Percentiles rank a stretch among this genome's conserved stretches.
Conservation (phyloP, 768 basidiomycete species). For the Leucosporidium creatinivorum region DNA sequence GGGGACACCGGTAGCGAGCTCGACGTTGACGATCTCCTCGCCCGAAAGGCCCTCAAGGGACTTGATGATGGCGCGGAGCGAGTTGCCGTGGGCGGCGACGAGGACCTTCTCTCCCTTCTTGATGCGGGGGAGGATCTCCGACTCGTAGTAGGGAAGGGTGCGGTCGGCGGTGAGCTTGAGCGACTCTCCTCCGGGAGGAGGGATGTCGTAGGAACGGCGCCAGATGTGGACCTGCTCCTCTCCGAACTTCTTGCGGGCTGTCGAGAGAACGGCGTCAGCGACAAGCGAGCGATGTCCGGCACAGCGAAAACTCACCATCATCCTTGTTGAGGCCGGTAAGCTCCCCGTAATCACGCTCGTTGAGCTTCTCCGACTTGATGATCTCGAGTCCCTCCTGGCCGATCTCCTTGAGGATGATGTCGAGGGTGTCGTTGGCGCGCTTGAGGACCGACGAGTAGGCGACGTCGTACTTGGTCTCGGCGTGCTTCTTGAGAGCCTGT, state of each 20-base stretch:
- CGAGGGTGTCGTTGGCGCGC: slow-evolving; percentile 36
- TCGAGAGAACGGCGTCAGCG: background rate
- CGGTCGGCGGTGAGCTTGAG: slow-evolving; percentile 37
- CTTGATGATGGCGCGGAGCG: slow-evolving; percentile 36
- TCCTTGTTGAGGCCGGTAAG: slow-evolving; percentile 38
- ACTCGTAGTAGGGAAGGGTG: slow-evolving; percentile 36
- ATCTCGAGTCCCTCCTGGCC: slow-evolving; percentile 31
- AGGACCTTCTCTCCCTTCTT: slow-evolving; percentile 36
- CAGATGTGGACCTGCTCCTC: slow-evolving; percentile 39
- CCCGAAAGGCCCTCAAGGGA: slow-evolving; percentile 32
- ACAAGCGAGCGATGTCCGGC: background rate
- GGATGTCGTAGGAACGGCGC: slow-evolving; percentile 36
- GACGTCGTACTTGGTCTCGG: slow-evolving; percentile 31
- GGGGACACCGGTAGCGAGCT: slow-evolving; percentile 35
- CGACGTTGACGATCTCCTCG: slow-evolving; percentile 35
- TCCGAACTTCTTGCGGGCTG: slow-evolving; percentile 35
- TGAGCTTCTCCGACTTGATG: slow-evolving; percentile 34
- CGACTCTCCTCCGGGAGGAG: slow-evolving; percentile 37
- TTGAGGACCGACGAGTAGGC: slow-evolving; percentile 37
- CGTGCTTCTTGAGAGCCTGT: slow-evolving; percentile 27
- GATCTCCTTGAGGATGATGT: slow-evolving; percentile 39
- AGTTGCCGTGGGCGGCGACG: slow-evolving; percentile 39
- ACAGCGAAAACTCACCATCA: slow-evolving; percentile 9
- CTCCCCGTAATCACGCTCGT: slow-evolving; percentile 37
- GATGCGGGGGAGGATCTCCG: slow-evolving; percentile 34